A percentile compares a stretch with the other conserved stretches of the same genome.
Evolutionary conservation across 345 rosid species (phyloP).

Genomic region (Trapa incisa): DNA sequence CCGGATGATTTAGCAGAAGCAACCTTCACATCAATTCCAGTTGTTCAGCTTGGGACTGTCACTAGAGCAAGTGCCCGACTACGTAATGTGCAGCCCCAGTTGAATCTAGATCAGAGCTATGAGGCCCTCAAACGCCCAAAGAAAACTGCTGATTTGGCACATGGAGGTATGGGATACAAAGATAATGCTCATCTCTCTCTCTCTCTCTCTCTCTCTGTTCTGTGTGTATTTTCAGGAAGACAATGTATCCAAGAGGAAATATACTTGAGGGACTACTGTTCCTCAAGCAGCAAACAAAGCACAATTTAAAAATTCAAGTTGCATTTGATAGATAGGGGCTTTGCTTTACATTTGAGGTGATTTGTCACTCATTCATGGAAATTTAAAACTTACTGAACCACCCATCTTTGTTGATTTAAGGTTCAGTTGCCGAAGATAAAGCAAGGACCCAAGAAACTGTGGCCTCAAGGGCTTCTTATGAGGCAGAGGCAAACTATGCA

Average conservation of each 20-base stretch:
- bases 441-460: constrained; percentile 28
- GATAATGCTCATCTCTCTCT: not conserved
- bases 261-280: not conserved
- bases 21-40: constrained; percentile 51
- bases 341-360: not conserved
- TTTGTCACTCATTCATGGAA: not conserved
- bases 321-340: not conserved
- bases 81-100: constrained; percentile 82
- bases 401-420: not conserved
- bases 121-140: constrained; percentile 73
- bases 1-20: constrained; percentile 67
- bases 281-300: not conserved
- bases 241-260: not conserved
- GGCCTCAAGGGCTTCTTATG: constrained; percentile 26
- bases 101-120: constrained; percentile 56
- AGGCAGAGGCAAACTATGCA: constrained; percentile 22
- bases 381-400: not conserved
- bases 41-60: constrained; percentile 60
- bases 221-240: not conserved
- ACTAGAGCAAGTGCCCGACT: constrained; percentile 91
- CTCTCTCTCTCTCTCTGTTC: not conserved
- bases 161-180: constrained; percentile 34
- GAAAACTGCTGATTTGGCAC: constrained; percentile 40
- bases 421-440: constrained; percentile 39
- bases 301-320: not conserved